Conservation (phyloP, 495 filamentous ascomycete species). For the Neurospora sp. region DNA sequence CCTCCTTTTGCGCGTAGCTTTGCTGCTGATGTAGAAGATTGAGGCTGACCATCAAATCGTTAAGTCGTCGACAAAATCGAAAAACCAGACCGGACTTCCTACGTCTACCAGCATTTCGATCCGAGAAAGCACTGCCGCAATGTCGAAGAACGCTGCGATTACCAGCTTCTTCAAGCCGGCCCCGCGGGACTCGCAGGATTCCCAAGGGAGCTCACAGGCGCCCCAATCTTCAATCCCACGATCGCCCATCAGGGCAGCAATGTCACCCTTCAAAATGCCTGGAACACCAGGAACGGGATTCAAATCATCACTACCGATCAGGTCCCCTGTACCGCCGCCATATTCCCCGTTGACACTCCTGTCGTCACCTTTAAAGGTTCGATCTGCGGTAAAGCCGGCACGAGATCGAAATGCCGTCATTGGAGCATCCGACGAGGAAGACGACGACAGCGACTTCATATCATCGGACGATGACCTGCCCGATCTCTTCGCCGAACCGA, state of each 20-base stretch:
- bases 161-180: constrained; percentile 24
- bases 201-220: not conserved
- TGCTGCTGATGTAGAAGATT: not conserved
- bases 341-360: constrained; percentile 9
- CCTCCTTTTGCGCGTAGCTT: too few species aligned
- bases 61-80: not conserved
- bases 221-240: not conserved
- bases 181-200: not conserved
- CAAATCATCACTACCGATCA: constrained; percentile 4
- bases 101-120: not conserved
- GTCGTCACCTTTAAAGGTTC: constrained; percentile 20
- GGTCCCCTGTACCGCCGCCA: constrained; percentile 4
- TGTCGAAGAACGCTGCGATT: constrained; percentile 18
- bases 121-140: not conserved
- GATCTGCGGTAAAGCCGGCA: constrained; percentile 8
- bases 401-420: constrained; percentile 40
- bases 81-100: not conserved
- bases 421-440: constrained; percentile 58
- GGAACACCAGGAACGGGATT: constrained; percentile 5
- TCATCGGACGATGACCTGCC: constrained; percentile 15
- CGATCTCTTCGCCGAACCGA: constrained; percentile 11
- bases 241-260: not conserved
- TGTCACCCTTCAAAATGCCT: not conserved
- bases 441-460: constrained; percentile 2
- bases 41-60: not conserved